phyloP scores from a whole-genome alignment of 768 basidiomycete species.

The Sarcodon sp. region DNA sequence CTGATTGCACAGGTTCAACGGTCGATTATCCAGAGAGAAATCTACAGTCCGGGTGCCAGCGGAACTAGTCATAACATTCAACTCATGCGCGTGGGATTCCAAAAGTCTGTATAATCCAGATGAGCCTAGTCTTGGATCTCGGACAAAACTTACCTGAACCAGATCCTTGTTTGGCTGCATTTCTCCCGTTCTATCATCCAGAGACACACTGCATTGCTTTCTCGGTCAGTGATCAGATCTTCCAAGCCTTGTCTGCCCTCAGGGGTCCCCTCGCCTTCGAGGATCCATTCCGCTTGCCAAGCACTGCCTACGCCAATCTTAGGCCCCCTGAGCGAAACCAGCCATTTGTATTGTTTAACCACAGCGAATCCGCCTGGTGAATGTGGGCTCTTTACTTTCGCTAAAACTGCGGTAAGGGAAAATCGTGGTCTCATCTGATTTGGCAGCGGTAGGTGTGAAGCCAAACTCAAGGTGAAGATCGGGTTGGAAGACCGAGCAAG shows the following conservation, averaged over 20 bases:
- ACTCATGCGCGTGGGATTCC: no score
- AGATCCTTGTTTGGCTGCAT: constrained; percentile 36
- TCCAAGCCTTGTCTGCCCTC: constrained; percentile 43
- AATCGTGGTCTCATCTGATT: constrained; percentile 11
- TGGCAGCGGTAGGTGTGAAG: constrained; percentile 12
- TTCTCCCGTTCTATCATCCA: constrained; percentile 22
- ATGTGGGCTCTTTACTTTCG: constrained; percentile 45
- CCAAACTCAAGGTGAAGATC: constrained; percentile 16
- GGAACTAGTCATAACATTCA: no score
- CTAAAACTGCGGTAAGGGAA: constrained; percentile 22
- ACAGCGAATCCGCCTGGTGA: constrained; percentile 46
- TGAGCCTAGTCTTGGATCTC: no score
- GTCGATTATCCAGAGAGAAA: no score
- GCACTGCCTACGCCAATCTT: constrained; percentile 38
- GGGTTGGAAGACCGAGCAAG: constrained; percentile 23
- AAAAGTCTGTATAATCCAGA: no score
- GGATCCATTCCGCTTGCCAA: constrained; percentile 59
- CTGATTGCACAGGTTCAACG: no score
- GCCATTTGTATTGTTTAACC: constrained; percentile 56
- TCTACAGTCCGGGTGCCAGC: no score
- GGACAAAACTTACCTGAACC: constrained; percentile 35
- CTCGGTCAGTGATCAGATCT: constrained; percentile 35
- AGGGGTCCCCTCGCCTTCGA: constrained; percentile 67
- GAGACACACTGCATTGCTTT: constrained; percentile 19
- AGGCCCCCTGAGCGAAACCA: constrained; percentile 31